Percentiles rank a stretch among this genome's conserved stretches.
Conservation (phyloP, 495 filamentous ascomycete genomes). For the Daldinia grandis region DNA sequence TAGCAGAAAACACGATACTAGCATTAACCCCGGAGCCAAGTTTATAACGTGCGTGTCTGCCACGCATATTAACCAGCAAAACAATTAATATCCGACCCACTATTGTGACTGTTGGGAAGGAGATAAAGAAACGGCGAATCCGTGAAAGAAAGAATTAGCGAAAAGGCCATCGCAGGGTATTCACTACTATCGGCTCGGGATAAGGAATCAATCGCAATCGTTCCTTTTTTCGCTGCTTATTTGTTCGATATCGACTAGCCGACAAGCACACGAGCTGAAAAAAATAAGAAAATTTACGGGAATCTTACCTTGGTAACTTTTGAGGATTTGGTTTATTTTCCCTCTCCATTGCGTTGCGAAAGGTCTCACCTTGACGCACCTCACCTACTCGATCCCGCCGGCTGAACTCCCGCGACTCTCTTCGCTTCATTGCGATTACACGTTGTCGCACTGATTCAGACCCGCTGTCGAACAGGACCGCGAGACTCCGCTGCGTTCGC, state of each 20-base stretch:
- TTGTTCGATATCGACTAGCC: constrained; percentile 21
- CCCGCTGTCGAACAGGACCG: constrained; percentile 43
- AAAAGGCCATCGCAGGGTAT: constrained; percentile 23
- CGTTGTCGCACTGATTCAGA: constrained; percentile 46
- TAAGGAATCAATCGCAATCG: constrained; percentile 14
- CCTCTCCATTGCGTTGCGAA: constrained; percentile 24
- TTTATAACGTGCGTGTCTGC: constrained; percentile 11
- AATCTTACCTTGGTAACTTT: constrained; percentile 20
- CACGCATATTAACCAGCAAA: constrained; percentile 14
- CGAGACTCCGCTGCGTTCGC: constrained; percentile 40
- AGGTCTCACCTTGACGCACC: constrained; percentile 45
- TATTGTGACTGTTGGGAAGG: constrained; percentile 22
- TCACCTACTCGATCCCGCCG: constrained; percentile 26
- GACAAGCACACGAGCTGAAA: not conserved
- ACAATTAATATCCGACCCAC: constrained; percentile 35
- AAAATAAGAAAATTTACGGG: not conserved
- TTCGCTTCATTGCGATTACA: constrained; percentile 37
- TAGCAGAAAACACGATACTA: constrained; percentile 10
- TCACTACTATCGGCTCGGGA: constrained; percentile 16
- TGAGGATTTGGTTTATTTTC: constrained; percentile 18
- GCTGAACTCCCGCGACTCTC: constrained; percentile 23
- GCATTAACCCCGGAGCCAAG: constrained; percentile 3
- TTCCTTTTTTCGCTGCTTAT: constrained; percentile 5
- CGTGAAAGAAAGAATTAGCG: constrained; percentile 30
- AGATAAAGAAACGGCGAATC: constrained; percentile 35